Percentiles rank a stretch among this genome's conserved stretches.
Evolutionary conservation across 2,329 filamentous ascomycete species (phyloP).

Genomic region (Chalaropsis ovoidea): DNA sequence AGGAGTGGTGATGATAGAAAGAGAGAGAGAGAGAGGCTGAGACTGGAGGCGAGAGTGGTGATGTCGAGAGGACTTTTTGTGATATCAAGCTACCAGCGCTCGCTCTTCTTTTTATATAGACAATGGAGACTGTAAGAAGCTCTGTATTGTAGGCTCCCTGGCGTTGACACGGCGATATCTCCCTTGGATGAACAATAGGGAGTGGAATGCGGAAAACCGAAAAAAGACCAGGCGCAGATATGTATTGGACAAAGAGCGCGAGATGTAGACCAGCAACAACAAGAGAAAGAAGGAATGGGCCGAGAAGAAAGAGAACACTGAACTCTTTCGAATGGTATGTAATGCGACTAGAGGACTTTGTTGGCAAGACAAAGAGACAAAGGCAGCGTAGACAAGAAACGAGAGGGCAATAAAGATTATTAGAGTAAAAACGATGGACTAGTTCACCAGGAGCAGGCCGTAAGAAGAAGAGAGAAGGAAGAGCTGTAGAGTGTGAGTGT

Average conservation of each 20-base stretch:
- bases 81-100: conserved; percentile 14
- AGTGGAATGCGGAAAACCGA: conserved; percentile 21
- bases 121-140: not conserved
- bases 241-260: conserved; percentile 21
- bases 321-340: conserved; percentile 22
- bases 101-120: conserved; percentile 11
- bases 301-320: conserved; percentile 24
- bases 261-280: conserved; percentile 15
- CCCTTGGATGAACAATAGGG: conserved; percentile 18
- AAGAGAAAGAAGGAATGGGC: conserved; percentile 19
- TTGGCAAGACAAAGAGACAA: conserved; percentile 15
- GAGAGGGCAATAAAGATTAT: conserved; percentile 23
- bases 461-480: conserved; percentile 19
- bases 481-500: conserved; percentile 20
- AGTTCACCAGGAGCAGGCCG: conserved; percentile 26
- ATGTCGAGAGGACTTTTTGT: not conserved
- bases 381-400: conserved; percentile 21
- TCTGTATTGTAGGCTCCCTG: conserved; percentile 11
- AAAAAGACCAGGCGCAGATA: conserved; percentile 19
- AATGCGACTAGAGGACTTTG: conserved; percentile 2
- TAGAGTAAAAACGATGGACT: conserved; percentile 20
- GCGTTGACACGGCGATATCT: conserved; percentile 17
- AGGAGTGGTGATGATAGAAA: not conserved
- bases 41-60: not conserved
- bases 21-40: too few species aligned